phyloP scores from a whole-genome alignment of 768 basidiomycete species.

The Suillus tomentosus region DNA sequence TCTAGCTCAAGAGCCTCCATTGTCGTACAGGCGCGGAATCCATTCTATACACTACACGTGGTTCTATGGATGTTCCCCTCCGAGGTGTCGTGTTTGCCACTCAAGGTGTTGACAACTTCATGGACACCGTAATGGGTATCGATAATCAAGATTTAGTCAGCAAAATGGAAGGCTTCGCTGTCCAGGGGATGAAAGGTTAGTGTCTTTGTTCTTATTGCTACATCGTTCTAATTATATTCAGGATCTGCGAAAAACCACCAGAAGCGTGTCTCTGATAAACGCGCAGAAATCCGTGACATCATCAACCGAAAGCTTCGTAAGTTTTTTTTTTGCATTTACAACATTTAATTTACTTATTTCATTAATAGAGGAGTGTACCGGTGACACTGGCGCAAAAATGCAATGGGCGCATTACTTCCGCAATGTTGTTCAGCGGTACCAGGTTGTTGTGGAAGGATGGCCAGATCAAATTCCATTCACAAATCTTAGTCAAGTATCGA shows the following conservation, averaged over 20 bases:
- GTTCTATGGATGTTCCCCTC: slow-evolving; percentile 4
- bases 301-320: not conserved
- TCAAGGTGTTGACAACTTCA: slow-evolving; percentile 11
- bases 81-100: slow-evolving; percentile 10
- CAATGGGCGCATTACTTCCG: slow-evolving; percentile 7
- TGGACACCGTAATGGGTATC: slow-evolving; percentile 9
- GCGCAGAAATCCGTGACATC: not conserved
- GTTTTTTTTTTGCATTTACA: slow-evolving; percentile 1
- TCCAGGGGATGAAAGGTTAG: slow-evolving; percentile 15
- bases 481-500: not conserved
- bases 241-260: slow-evolving; percentile 10
- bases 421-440: not conserved
- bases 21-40: not conserved
- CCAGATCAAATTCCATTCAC: not conserved
- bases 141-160: slow-evolving; percentile 16
- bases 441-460: not conserved
- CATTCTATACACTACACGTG: slow-evolving; percentile 1
- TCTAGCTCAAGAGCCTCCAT: slow-evolving; percentile 7
- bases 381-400: slow-evolving; percentile 6
- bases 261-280: not conserved
- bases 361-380: not conserved
- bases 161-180: slow-evolving; percentile 15
- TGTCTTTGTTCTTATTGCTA: not conserved
- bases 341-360: not conserved
- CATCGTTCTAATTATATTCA: not conserved